Conservation (phyloP, 2,329 filamentous ascomycete genomes). For the Colletotrichum tamarilloi region DNA sequence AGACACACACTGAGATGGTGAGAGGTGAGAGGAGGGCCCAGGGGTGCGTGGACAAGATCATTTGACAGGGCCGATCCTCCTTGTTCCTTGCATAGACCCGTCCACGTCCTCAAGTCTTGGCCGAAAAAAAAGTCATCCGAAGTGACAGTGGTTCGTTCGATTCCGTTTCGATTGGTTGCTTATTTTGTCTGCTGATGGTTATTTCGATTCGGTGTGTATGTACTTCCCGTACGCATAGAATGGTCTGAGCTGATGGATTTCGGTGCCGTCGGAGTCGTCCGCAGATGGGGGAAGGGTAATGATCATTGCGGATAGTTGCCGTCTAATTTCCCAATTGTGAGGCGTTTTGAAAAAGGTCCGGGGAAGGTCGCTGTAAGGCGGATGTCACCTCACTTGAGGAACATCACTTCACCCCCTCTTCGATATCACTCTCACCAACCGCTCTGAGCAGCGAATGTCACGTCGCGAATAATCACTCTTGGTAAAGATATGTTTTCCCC, state of each 20-base stretch:
- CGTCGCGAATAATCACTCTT: not conserved
- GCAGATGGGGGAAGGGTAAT: not conserved
- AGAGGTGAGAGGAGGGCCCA: not conserved
- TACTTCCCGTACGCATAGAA: no score
- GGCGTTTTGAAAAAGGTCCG: not conserved
- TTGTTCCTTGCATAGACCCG: not conserved
- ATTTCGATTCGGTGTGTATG: not conserved
- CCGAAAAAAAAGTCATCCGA: not conserved
- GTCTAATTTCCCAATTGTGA: not conserved
- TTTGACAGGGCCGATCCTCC: not conserved
- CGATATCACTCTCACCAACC: not conserved
- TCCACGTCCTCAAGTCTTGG: not conserved
- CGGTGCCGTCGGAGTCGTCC: not conserved
- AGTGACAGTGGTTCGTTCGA: not conserved
- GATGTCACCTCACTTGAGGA: constrained; percentile 31
- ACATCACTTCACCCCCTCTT: no score
- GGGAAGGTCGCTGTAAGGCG: constrained; percentile 13
- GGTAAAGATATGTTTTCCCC: not conserved
- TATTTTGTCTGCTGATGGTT: not conserved
- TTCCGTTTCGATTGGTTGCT: not conserved
- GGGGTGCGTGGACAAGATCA: not conserved
- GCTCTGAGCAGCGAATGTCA: not conserved
- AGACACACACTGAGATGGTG: no score
- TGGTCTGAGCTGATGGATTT: not conserved
- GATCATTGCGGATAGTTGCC: not conserved